These are phyloP conservation scores for Filosporella fistucella DNA, from an alignment of 495 filamentous ascomycete species.

Conservation along the genomic window DNA sequence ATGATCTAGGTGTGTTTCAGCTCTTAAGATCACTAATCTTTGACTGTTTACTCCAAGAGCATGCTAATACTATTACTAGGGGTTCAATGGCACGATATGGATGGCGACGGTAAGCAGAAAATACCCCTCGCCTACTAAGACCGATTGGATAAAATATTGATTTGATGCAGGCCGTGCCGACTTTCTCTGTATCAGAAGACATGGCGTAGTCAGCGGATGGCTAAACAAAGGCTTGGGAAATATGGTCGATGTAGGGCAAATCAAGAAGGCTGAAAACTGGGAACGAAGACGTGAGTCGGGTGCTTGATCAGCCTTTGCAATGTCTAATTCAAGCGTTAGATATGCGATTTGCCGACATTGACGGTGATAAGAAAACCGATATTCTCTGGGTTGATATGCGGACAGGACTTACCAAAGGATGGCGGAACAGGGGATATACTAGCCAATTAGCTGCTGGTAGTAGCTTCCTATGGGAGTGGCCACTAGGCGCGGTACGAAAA, in stretches of 20 bases:
- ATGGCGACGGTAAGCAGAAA: background rate
- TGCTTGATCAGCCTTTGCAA: no score
- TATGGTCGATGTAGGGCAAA: background rate
- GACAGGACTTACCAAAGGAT: no score
- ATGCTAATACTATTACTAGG: no score
- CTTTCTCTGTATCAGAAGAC: slow-evolving; percentile 20
- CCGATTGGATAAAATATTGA: background rate
- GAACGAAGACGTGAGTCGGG: background rate
- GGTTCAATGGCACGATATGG: background rate
- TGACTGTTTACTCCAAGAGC: no score
- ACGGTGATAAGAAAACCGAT: background rate
- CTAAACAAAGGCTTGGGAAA: slow-evolving; percentile 15
- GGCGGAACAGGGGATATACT: no score
- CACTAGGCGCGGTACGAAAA: background rate
- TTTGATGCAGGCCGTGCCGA: slow-evolving; percentile 19
- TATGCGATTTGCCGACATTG: background rate
- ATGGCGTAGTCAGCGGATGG: slow-evolving; percentile 18
- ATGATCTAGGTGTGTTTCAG: no score
- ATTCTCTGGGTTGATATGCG: background rate
- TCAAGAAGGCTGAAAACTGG: background rate
- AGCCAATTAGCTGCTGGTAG: no score
- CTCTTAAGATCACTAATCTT: no score
- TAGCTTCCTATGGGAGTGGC: background rate
- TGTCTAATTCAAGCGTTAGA: no score
- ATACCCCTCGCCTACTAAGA: background rate